Conservation (phyloP, 2,329 filamentous ascomycete species). For the Coleophoma cylindrospora region DNA sequence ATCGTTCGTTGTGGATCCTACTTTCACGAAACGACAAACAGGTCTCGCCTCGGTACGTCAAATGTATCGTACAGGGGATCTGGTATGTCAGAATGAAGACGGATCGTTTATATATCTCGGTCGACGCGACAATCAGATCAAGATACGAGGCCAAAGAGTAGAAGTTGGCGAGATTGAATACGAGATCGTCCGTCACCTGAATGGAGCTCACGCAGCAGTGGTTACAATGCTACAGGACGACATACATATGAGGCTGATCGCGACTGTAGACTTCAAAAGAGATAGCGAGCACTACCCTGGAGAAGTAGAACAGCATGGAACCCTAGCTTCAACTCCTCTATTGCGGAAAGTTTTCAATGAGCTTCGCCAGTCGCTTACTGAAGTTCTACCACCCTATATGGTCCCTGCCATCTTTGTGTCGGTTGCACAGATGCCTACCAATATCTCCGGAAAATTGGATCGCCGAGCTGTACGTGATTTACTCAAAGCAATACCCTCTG, state of each 20-base stretch:
- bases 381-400: constrained; percentile 30
- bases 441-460: constrained; percentile 12
- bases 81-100: constrained; percentile 45
- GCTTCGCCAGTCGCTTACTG: constrained; percentile 51
- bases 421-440: constrained; percentile 1
- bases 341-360: constrained; percentile 35
- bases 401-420: constrained; percentile 8
- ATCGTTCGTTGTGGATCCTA: constrained; percentile 9
- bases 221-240: neutral
- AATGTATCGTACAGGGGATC: constrained; percentile 29
- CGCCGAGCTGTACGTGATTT: constrained; percentile 4
- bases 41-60: constrained; percentile 3
- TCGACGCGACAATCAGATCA: constrained; percentile 58
- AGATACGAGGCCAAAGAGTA: constrained; percentile 57
- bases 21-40: constrained; percentile 29
- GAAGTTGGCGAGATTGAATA: constrained; percentile 56
- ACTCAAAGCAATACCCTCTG: neutral
- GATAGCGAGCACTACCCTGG: neutral
- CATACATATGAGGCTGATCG: neutral
- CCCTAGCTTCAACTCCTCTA: neutral
- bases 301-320: neutral
- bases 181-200: neutral
- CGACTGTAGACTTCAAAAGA: neutral
- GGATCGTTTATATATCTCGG: constrained; percentile 56
- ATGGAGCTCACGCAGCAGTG: neutral